phyloP scores from a whole-genome alignment of 1,284 basidiomycete genomes.

The Cryptococcus sp. region DNA sequence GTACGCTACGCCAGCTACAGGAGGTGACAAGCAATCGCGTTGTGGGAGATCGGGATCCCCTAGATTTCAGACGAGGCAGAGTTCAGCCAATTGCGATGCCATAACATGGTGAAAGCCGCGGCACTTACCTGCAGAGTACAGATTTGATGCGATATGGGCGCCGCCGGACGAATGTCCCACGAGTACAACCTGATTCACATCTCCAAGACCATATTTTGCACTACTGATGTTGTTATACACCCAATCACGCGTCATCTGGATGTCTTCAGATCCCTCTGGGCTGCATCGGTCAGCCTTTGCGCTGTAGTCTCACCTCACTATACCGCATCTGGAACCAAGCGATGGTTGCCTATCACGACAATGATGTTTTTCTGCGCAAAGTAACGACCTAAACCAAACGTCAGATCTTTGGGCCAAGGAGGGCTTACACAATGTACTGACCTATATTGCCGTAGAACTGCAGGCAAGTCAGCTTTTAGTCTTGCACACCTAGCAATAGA shows the following conservation, averaged over 20 bases:
- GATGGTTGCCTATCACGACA: slow-evolving; percentile 10
- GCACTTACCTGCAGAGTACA: slow-evolving; percentile 8
- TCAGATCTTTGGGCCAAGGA: background rate
- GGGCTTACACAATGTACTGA: slow-evolving; percentile 1
- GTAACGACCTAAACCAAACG: slow-evolving; percentile 4
- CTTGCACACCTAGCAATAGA: too few species aligned
- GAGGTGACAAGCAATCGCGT: slow-evolving; percentile 7
- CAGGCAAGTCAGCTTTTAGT: too few species aligned
- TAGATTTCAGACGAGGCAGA: too few species aligned
- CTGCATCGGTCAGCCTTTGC: background rate
- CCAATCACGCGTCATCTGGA: slow-evolving; percentile 11
- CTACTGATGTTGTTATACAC: slow-evolving; percentile 9
- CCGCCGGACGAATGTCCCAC: slow-evolving; percentile 22
- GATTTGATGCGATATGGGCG: slow-evolving; percentile 22
- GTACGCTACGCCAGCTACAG: slow-evolving; percentile 19
- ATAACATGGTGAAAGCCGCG: too few species aligned
- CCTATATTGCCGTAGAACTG: background rate
- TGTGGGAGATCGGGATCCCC: background rate
- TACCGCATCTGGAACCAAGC: slow-evolving; percentile 8
- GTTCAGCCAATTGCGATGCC: too few species aligned
- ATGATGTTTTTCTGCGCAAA: slow-evolving; percentile 14
- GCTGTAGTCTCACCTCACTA: slow-evolving; percentile 1
- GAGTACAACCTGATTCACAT: slow-evolving; percentile 19
- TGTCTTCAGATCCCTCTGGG: slow-evolving; percentile 10
- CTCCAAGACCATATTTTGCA: slow-evolving; percentile 3